Percentiles rank a stretch among this genome's conserved stretches.
These are phyloP conservation scores for Colletotrichum agaves DNA, from an alignment of 2,329 filamentous ascomycete genomes.

Conservation along the genomic window DNA sequence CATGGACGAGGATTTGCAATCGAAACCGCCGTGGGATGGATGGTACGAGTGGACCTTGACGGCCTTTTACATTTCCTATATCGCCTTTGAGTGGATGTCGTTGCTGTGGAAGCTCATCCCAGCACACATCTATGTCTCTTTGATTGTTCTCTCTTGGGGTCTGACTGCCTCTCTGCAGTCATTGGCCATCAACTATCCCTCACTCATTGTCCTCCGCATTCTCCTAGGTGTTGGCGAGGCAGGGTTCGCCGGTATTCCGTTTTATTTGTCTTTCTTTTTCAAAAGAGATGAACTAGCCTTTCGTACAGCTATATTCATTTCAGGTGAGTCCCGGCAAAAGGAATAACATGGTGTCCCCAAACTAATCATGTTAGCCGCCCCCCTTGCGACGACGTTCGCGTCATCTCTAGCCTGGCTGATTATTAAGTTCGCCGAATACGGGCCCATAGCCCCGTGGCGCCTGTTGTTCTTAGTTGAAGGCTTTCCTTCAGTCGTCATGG, in stretches of 20 bases:
- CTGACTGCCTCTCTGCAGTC: constrained; percentile 79
- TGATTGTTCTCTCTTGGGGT: constrained; percentile 82
- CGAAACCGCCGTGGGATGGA: constrained; percentile 53
- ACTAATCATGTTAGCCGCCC: constrained; percentile 73
- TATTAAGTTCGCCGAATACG: constrained; percentile 70
- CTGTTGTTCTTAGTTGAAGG: constrained; percentile 86
- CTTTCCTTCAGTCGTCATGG: constrained; percentile 82
- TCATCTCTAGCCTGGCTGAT: constrained; percentile 84
- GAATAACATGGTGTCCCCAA: constrained; percentile 48
- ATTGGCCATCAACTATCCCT: constrained; percentile 71
- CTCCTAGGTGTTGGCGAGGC: constrained; percentile 73
- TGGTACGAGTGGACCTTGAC: constrained; percentile 71
- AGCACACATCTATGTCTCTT: constrained; percentile 67
- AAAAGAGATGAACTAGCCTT: constrained; percentile 80
- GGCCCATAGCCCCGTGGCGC: constrained; percentile 85
- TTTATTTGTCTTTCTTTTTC: constrained; percentile 74
- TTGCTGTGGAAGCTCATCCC: constrained; percentile 70
- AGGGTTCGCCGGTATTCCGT: constrained; percentile 72
- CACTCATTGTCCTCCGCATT: constrained; percentile 64
- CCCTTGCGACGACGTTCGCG: constrained; percentile 83
- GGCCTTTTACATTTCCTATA: constrained; percentile 72
- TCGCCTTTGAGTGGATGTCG: constrained; percentile 73
- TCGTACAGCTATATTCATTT: constrained; percentile 86
- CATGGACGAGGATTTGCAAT: constrained; percentile 70
- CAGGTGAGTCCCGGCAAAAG: constrained; percentile 60